phyloP scores from a whole-genome alignment of 1,139 yeast species.

The Kurtzmaniella quercitrusa region DNA sequence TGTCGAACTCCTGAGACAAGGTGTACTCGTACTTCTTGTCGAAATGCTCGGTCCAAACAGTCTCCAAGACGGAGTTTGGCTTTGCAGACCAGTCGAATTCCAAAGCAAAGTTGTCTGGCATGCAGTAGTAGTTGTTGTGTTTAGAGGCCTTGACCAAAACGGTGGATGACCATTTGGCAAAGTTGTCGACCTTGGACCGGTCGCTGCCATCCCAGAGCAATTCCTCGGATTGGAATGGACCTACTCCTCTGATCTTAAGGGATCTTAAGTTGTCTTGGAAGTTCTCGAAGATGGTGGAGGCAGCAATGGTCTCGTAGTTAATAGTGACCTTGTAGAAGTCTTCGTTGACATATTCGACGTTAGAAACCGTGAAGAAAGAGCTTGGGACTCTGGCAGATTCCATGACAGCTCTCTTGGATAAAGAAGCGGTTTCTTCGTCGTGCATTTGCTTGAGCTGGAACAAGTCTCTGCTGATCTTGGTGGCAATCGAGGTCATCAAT shows the following conservation, averaged over 20 bases:
- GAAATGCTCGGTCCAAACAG: constrained; percentile 16
- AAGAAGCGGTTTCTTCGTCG: constrained; percentile 2
- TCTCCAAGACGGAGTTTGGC: constrained; percentile 12
- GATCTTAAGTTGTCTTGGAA: constrained; percentile 19
- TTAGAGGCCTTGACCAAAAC: constrained; percentile 19
- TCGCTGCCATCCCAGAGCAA: constrained; percentile 11
- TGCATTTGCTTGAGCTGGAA: constrained; percentile 1
- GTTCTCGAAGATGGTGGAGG: constrained; percentile 18
- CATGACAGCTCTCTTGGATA: constrained; percentile 3
- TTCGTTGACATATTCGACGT: constrained; percentile 20
- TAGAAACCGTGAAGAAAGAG: constrained; percentile 24
- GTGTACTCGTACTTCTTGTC: constrained; percentile 16
- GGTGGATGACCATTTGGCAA: constrained; percentile 24
- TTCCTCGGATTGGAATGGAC: constrained; percentile 4
- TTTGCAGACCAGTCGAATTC: constrained; percentile 18
- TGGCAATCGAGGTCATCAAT: constrained; percentile 1
- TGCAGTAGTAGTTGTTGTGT: constrained; percentile 22
- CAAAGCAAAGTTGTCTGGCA: constrained; percentile 25
- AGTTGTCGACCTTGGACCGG: constrained; percentile 19
- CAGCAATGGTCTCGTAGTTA: constrained; percentile 19
- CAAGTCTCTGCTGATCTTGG: constrained; percentile 5
- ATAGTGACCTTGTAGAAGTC: constrained; percentile 26
- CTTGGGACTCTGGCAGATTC: constrained; percentile 17
- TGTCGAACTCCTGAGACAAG: constrained; percentile 9
- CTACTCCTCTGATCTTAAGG: constrained; percentile 17